These are phyloP conservation scores for Cystofilobasidium bisporidii DNA, from an alignment of 768 basidiomycete genomes.

Conservation along the genomic window DNA sequence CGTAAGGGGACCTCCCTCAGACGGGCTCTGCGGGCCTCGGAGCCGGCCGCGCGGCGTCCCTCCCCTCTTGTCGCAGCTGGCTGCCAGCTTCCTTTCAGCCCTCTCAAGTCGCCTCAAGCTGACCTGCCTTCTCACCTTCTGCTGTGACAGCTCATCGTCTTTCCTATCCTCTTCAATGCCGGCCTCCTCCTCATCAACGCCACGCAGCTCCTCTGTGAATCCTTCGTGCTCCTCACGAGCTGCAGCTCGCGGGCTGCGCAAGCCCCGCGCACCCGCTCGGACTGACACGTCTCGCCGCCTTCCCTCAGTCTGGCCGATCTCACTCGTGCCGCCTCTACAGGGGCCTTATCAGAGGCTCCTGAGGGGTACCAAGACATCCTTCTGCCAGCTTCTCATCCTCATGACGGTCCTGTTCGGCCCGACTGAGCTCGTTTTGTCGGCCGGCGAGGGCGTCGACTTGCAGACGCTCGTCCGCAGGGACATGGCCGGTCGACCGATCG, in stretches of 20 bases:
- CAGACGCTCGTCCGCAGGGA: slow-evolving; percentile 53
- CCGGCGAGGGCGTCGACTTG: slow-evolving; percentile 29
- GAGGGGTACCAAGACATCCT: slow-evolving; percentile 40
- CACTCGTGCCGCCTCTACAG: slow-evolving; percentile 8
- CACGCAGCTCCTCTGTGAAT: slow-evolving; percentile 22
- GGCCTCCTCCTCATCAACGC: slow-evolving; percentile 11
- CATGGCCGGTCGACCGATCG: slow-evolving; percentile 48
- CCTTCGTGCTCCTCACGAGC: not conserved
- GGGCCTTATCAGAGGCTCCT: not conserved
- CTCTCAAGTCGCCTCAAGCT: not conserved
- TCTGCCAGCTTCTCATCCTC: slow-evolving; percentile 42
- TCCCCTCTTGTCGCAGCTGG: too few relatives aligned
- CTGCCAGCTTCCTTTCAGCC: not conserved
- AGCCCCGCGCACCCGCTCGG: not conserved
- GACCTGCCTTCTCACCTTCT: not conserved
- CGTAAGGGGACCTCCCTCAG: not conserved
- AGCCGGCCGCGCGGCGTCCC: too few relatives aligned
- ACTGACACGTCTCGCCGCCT: not conserved
- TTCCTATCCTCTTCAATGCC: slow-evolving; percentile 9
- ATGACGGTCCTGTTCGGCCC: slow-evolving; percentile 77
- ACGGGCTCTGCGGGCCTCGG: not conserved
- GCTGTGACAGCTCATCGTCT: not conserved
- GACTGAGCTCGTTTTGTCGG: slow-evolving; percentile 59
- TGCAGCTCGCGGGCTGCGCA: not conserved
- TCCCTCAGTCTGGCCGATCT: slow-evolving; percentile 8